A percentile compares a stretch with the other conserved stretches of the same genome.
phyloP scores from a whole-genome alignment of 176 grass and related monocot species.

The Hsuehochloa calcarea region DNA sequence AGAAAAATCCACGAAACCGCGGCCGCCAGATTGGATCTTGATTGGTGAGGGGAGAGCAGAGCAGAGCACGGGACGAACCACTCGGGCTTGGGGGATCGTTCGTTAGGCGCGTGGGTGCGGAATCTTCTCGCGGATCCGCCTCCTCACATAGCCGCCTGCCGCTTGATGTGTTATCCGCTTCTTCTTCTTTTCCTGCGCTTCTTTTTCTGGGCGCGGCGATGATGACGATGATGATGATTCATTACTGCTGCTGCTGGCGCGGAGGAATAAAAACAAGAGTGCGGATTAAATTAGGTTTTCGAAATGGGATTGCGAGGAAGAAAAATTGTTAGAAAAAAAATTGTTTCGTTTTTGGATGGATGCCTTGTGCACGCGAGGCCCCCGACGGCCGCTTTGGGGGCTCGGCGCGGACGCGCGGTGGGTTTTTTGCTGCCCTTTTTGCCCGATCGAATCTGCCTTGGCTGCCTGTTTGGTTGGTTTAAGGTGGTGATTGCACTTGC shows the following conservation, averaged over 20 bases:
- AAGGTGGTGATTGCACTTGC: no score
- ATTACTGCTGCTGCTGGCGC: background rate
- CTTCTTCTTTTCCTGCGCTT: background rate
- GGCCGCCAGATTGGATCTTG: background rate
- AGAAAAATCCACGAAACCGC: background rate
- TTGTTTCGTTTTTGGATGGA: background rate
- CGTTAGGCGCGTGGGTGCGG: background rate
- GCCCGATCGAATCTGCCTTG: background rate
- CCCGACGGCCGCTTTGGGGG: background rate
- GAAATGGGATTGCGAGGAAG: background rate
- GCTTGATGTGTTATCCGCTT: background rate
- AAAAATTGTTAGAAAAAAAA: background rate
- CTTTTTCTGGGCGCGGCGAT: background rate
- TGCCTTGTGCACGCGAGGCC: constrained; percentile 2
- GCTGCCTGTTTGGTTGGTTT: no score
- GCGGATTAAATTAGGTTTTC: no score
- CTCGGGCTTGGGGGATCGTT: background rate
- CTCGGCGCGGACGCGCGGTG: background rate
- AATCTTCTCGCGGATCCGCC: background rate
- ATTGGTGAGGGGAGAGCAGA: background rate
- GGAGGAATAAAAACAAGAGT: background rate
- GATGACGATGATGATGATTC: background rate
- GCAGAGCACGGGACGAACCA: background rate
- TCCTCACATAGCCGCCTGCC: background rate
- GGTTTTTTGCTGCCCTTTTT: background rate